Percentiles rank a stretch among this genome's conserved stretches.
Conservation (phyloP, 306 rosid species). For the Quercus dentata region DNA sequence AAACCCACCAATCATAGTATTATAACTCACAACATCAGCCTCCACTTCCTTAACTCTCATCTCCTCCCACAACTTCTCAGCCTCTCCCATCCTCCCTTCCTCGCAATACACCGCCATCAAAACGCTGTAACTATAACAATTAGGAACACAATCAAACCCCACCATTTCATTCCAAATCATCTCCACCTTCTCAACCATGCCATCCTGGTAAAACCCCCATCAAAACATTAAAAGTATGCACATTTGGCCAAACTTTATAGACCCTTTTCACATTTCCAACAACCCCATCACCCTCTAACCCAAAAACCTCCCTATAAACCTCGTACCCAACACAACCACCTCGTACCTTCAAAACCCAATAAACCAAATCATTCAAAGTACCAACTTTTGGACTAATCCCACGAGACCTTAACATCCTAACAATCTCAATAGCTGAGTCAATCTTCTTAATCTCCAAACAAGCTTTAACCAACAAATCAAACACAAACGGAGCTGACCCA, state of each 20-base stretch:
- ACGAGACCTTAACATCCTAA: constrained; percentile 60
- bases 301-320: constrained; percentile 56
- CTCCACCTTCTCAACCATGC: constrained; percentile 41
- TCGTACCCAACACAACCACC: constrained; percentile 52
- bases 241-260: constrained; percentile 48
- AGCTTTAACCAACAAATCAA: constrained; percentile 64
- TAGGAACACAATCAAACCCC: constrained; percentile 38
- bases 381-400: constrained; percentile 51
- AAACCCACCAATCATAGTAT: constrained; percentile 79
- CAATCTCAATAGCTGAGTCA: constrained; percentile 46
- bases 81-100: constrained; percentile 45
- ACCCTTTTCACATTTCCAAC: constrained; percentile 26
- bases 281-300: constrained; percentile 33
- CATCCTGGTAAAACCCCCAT: constrained; percentile 66
- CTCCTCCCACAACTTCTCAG: constrained; percentile 54
- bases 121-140: constrained; percentile 51
- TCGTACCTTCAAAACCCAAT: constrained; percentile 30
- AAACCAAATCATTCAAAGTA: constrained; percentile 68
- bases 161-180: constrained; percentile 61
- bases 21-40: constrained; percentile 59
- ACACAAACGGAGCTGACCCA: constrained; percentile 78
- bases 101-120: constrained; percentile 68
- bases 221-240: constrained; percentile 56
- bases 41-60: constrained; percentile 48
- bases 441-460: constrained; percentile 53